Evolutionary conservation across 1,284 basidiomycete species (phyloP), one percentile per base, ranked within the genome.

Genomic region (Pseudomicrostroma phylloplanum): DNA sequence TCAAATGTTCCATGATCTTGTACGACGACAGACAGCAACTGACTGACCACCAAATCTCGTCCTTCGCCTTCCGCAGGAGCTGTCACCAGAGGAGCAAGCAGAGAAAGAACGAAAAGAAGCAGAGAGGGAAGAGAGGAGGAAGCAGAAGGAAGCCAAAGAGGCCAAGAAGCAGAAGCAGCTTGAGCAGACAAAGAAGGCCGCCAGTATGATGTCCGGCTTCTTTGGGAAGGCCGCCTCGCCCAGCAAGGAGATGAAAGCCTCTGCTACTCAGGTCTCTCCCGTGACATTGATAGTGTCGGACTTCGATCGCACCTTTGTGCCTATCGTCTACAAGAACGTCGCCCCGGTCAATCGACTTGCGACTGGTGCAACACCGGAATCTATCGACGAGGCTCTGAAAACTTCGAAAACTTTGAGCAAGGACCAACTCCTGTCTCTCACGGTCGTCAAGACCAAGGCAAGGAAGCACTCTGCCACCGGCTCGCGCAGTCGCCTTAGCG

Each of bases 71-170:
- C 9, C 30, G 9, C 30, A 36, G 30, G 30, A 36, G 9, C 21
- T 54, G 51, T 23, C 51, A 6, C 51, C 63, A 6, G 26, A 25
- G 26, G 67, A 70, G 54, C 58, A 63, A 7, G 68, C 65, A 21
- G 67, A 72, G 12, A 68, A 71, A 48, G 68, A 71, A 62, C 65
- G 66, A 13, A 62, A 63, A 59, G 69, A 85, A 77, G 81, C 81
- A 55, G 69, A 73, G n/a, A 69, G 72, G 58, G 84, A 82, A 64
- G 78, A 46, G 83, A 84, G 3, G 88, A 87, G 82, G 88, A 17
- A 23, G 55, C 60, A 42, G 39, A 57, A 42, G 56, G 57, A 48
- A 21, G 59, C 65, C 23, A 61, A 58, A 42, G 56, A 64, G 57
- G 59, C 58, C 17, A 66, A 66, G 46, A 51, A 49, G 59, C 48